These are phyloP conservation scores for Tulasnella sp. DNA, from an alignment of 768 basidiomycete genomes.

Conservation along the genomic window DNA sequence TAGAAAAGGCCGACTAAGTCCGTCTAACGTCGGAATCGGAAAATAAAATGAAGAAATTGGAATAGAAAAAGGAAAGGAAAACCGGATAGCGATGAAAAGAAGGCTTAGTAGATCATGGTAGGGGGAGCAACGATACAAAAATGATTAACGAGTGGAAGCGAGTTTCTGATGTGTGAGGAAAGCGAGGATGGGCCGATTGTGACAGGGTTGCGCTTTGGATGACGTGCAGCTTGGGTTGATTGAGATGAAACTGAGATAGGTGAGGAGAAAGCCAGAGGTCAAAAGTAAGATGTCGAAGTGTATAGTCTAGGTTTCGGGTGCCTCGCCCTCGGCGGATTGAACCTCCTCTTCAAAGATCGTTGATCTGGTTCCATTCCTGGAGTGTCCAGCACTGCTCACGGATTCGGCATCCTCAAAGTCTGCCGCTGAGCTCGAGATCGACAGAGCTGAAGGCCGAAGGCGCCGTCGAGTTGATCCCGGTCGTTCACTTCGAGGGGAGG, in stretches of 20 bases:
- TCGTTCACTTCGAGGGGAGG: conserved; percentile 17
- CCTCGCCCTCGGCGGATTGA: neutral
- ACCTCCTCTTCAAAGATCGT: conserved; percentile 22
- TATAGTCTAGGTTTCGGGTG: neutral
- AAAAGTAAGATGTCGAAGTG: neutral
- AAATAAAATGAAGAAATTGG: neutral
- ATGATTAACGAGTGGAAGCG: conserved; percentile 11
- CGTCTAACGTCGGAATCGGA: neutral
- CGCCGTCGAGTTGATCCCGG: neutral
- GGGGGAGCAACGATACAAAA: neutral
- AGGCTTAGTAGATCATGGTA: neutral
- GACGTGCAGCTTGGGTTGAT: neutral
- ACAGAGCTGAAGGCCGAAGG: neutral
- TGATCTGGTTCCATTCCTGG: conserved; percentile 9
- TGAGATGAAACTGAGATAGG: neutral
- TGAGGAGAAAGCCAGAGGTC: neutral
- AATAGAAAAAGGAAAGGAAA: neutral
- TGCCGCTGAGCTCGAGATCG: conserved; percentile 25
- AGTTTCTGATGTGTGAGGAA: conserved; percentile 5
- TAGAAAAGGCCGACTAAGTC: conserved; percentile 5
- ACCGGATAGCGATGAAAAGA: neutral
- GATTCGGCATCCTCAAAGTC: conserved; percentile 25
- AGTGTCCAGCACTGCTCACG: conserved; percentile 22
- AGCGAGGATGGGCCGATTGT: neutral
- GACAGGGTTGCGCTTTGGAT: neutral